These are phyloP conservation scores for Phallus indusiatus DNA, from an alignment of 768 basidiomycete genomes.

Conservation along the genomic window DNA sequence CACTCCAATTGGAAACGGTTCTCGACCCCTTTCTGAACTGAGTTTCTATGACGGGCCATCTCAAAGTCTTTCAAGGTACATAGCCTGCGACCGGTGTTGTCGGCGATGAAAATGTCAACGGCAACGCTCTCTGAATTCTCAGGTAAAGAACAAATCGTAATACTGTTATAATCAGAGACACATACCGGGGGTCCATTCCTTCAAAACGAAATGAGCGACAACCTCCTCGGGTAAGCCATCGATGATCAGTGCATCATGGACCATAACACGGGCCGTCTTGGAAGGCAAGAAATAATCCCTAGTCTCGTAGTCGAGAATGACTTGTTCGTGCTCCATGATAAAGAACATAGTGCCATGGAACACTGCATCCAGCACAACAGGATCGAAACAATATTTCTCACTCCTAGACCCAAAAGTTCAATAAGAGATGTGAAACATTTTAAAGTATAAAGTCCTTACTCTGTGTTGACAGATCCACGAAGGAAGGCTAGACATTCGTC, in stretches of 20 bases:
- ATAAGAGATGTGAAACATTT: neutral
- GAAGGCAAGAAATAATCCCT: constrained; percentile 26
- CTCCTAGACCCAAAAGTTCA: constrained; percentile 9
- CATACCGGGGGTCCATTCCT: constrained; percentile 23
- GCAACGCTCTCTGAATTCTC: constrained; percentile 15
- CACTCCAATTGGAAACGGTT: constrained; percentile 23
- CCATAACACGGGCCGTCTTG: constrained; percentile 9
- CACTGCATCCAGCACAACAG: constrained; percentile 29
- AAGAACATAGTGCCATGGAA: constrained; percentile 19
- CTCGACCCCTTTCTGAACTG: constrained; percentile 19
- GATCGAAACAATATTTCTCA: constrained; percentile 23
- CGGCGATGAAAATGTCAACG: constrained; percentile 20
- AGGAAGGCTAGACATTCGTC: constrained; percentile 21
- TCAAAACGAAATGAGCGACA: constrained; percentile 20
- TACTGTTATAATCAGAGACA: neutral
- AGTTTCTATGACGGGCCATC: constrained; percentile 21
- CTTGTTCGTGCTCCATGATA: constrained; percentile 20
- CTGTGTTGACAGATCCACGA: constrained; percentile 14
- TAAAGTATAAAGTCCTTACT: constrained; percentile 6
- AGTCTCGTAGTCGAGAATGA: constrained; percentile 23
- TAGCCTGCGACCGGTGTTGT: constrained; percentile 19
- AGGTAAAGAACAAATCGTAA: neutral
- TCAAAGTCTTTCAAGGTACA: constrained; percentile 23
- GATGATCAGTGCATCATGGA: constrained; percentile 15
- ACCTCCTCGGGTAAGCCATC: constrained; percentile 12